Evolutionary conservation across 1,284 basidiomycete genomes (phyloP).

Genomic region (Pseudozyma pruni): DNA sequence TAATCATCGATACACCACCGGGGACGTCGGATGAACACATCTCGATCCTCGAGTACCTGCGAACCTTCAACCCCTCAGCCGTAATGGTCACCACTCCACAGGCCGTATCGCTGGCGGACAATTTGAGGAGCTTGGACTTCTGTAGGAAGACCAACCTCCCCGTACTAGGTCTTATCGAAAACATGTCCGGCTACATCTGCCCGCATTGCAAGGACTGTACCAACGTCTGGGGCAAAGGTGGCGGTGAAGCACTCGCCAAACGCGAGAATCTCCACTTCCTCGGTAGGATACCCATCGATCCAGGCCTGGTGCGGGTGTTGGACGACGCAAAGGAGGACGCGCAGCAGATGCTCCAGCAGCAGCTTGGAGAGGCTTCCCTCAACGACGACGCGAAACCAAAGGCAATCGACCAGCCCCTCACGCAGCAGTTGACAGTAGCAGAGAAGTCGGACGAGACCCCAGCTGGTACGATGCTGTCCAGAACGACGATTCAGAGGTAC

Average conservation of each 20-base stretch:
- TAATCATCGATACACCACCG: conserved; percentile 96
- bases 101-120: conserved; percentile 93
- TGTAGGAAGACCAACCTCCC: conserved; percentile 85
- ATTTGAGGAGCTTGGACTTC: conserved; percentile 94
- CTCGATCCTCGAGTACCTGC: conserved; percentile 90
- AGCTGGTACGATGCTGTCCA: conserved; percentile 52
- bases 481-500: conserved; percentile 61
- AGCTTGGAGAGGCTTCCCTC: conserved; percentile 8
- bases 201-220: conserved; percentile 84
- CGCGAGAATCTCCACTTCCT: conserved; percentile 81
- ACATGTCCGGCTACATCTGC: conserved; percentile 98
- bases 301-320: conserved; percentile 85
- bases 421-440: background rate
- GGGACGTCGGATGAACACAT: conserved; percentile 98
- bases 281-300: conserved; percentile 92
- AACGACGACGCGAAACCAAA: background rate
- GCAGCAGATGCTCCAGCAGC: conserved; percentile 9
- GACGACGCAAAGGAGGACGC: conserved; percentile 74
- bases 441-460: conserved; percentile 9
- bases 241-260: conserved; percentile 79
- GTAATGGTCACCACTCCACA: conserved; percentile 97
- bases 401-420: conserved; percentile 22
- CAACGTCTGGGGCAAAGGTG: conserved; percentile 93
- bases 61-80: conserved; percentile 75
- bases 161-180: conserved; percentile 94